Conservation (phyloP, 2,329 filamentous ascomycete genomes). For the Cordyceps farinosa region DNA sequence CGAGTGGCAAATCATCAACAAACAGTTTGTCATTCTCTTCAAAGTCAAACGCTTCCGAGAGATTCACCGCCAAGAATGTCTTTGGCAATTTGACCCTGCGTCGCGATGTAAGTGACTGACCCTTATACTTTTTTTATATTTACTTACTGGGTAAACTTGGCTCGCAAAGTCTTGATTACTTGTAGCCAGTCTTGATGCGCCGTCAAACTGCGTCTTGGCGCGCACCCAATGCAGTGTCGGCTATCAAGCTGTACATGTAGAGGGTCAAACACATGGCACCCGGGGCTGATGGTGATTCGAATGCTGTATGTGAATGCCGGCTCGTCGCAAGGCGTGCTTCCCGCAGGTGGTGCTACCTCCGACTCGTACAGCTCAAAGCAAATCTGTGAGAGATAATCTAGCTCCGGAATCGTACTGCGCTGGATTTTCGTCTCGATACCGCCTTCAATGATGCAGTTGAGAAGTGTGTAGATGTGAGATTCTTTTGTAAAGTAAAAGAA, state of each 20-base stretch:
- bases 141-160: conserved; percentile 88
- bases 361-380: conserved; percentile 98
- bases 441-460: conserved; percentile 97
- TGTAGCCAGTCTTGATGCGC: conserved; percentile 93
- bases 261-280: conserved; percentile 94
- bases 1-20: conserved; percentile 44
- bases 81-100: conserved; percentile 62
- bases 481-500: conserved; percentile 99
- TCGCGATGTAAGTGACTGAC: neutral
- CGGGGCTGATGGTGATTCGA: conserved; percentile 90
- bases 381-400: conserved; percentile 96
- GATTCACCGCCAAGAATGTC: conserved; percentile 61
- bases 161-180: conserved; percentile 90
- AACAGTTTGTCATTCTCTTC: conserved; percentile 53
- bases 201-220: conserved; percentile 84
- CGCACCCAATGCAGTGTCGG: conserved; percentile 92
- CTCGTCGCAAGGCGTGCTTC: conserved; percentile 45
- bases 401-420: conserved; percentile 89
- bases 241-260: conserved; percentile 95
- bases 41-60: conserved; percentile 60
- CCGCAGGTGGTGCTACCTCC: conserved; percentile 60
- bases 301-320: conserved; percentile 91
- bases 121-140: neutral
- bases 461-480: conserved; percentile 94
- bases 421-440: conserved; percentile 97